Evolutionary conservation across 1,284 basidiomycete genomes (phyloP), one percentile per base, ranked within the genome.

Genomic region (Leccinum pachyderme): DNA sequence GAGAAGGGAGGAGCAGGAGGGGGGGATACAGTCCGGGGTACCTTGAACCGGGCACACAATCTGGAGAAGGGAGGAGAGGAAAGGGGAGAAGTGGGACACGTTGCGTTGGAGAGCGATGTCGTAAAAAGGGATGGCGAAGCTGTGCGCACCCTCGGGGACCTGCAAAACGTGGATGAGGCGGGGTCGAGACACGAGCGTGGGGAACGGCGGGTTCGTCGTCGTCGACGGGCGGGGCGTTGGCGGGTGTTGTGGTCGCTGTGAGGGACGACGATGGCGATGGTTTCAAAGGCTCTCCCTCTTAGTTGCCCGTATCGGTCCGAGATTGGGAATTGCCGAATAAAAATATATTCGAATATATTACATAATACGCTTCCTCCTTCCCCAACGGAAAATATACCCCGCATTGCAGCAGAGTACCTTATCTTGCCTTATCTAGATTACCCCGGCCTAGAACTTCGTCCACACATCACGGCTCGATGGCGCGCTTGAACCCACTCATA

Each of bases 21-120:
- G 53, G 50, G 57, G 56, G 49, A 62, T 57, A 59, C 54, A 67
- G 66, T 69, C 66, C 68, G 66, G 66, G 66, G 65, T 70, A 69
- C 48, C 48, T 41, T 27, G 54, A 51, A 24, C 58, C 66, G 66
- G 64, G 57, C 15, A 29, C 57, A 57, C 62, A 41, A 18, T 39
- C 37, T 39, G 37, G 49, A 52, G 54, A 35, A 43, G 55, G 49
- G 48, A 55, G 47, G 28, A 49, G 51, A 61, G 48, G 49, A 55
- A 59, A 55, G 60, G 57, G 53, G 54, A 59, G 47, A 11, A 44
- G 47, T 18, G 49, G 31, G 39, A 58, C 65, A 66, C 59, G 67
- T 59, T 62, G 57, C 31, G 62, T 35, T 61, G 56, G 52, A 58
- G 59, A 59, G 55, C 60, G 32, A 53, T 66, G 56, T 69, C 64